A percentile compares a stretch with the other conserved stretches of the same genome.
Evolutionary conservation across 2,329 filamentous ascomycete species (phyloP).

Genomic region (Pezicula carpinea): DNA sequence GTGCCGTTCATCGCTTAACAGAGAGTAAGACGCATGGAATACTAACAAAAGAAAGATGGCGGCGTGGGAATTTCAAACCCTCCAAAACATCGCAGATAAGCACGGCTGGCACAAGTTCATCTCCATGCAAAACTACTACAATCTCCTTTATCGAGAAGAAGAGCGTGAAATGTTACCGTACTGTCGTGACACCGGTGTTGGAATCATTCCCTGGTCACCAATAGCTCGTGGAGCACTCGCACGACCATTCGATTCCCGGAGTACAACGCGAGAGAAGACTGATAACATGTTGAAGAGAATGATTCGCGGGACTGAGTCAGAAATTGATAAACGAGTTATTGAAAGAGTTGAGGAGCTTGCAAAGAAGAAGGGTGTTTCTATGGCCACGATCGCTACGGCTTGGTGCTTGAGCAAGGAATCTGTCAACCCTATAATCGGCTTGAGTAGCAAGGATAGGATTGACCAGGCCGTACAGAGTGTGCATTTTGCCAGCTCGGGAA

Average conservation of each 20-base stretch:
- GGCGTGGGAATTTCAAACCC: slow-evolving; percentile 45
- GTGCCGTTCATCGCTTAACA: slow-evolving; percentile 5
- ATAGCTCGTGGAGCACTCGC: slow-evolving; percentile 29
- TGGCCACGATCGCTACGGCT: slow-evolving; percentile 55
- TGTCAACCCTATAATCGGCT: slow-evolving; percentile 48
- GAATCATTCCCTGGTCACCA: slow-evolving; percentile 35
- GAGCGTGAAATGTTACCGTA: slow-evolving; percentile 33
- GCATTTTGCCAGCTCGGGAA: slow-evolving; percentile 33
- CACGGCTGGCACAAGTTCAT: slow-evolving; percentile 57
- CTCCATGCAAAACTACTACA: slow-evolving; percentile 56
- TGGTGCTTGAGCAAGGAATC: slow-evolving; percentile 44
- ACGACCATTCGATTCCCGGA: slow-evolving; percentile 14
- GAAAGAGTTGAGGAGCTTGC: slow-evolving; percentile 34
- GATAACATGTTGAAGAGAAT: slow-evolving; percentile 11
- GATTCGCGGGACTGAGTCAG: slow-evolving; percentile 14
- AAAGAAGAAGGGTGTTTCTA: slow-evolving; percentile 49
- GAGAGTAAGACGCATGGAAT: not conserved
- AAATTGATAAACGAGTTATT: slow-evolving; percentile 22
- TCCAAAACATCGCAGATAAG: slow-evolving; percentile 53
- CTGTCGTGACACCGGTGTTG: slow-evolving; percentile 28
- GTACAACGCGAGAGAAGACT: slow-evolving; percentile 10
- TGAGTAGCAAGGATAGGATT: slow-evolving; percentile 46
- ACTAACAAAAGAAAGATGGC: slow-evolving; percentile 46
- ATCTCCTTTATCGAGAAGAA: slow-evolving; percentile 57
- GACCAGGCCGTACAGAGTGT: slow-evolving; percentile 45